These are phyloP conservation scores for Naganishia onofrii DNA, from an alignment of 768 basidiomycete genomes.

Conservation along the genomic window DNA sequence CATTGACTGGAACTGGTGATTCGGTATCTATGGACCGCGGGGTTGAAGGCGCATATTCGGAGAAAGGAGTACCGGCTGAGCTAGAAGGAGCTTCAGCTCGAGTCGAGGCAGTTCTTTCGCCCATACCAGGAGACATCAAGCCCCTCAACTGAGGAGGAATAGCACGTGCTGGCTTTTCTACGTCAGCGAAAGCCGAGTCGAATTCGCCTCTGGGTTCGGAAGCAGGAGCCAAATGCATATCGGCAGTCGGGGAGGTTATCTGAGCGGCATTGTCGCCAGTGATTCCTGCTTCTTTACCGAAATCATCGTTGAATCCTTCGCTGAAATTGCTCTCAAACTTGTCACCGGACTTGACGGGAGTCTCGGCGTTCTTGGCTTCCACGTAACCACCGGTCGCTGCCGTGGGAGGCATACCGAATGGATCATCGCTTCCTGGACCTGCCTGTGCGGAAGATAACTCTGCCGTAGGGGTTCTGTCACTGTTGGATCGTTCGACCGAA, in stretches of 20 bases:
- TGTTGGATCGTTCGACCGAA: background rate
- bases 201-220: conserved; percentile 39
- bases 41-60: conserved; percentile 19
- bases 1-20: conserved; percentile 20
- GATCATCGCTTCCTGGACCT: conserved; percentile 18
- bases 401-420: conserved; percentile 25
- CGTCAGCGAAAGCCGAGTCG: conserved; percentile 48
- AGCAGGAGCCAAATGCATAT: conserved; percentile 32
- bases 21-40: conserved; percentile 16
- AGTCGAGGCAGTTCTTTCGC: conserved; percentile 46
- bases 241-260: conserved; percentile 13
- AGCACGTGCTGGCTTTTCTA: conserved; percentile 30
- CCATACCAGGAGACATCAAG: conserved; percentile 35
- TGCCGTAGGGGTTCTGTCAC: conserved; percentile 1
- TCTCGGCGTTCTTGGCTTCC: background rate
- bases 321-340: conserved; percentile 42
- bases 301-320: conserved; percentile 49
- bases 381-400: conserved; percentile 18
- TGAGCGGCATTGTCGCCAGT: background rate
- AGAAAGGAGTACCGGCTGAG: conserved; percentile 40
- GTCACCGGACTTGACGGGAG: conserved; percentile 17
- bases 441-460: conserved; percentile 4
- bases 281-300: conserved; percentile 31
- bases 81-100: conserved; percentile 39
- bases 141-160: conserved; percentile 20